phyloP scores from a whole-genome alignment of 1,139 yeast species.

The Candida pseudoviswanathii region DNA sequence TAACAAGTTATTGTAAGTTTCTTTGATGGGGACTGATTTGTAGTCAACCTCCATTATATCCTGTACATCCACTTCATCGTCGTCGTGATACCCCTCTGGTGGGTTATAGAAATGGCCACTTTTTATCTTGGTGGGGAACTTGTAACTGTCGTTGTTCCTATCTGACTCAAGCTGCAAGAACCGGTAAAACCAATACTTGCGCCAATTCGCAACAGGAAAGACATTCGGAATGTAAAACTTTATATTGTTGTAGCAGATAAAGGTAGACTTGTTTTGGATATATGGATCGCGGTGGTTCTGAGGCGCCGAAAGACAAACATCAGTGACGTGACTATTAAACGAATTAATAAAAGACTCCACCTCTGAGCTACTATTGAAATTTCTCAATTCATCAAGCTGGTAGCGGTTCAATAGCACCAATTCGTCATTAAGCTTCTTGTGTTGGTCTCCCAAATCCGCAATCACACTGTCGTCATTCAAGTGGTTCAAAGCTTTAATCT shows the following conservation, averaged over 20 bases:
- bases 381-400: conserved; percentile 7
- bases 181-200: conserved; percentile 19
- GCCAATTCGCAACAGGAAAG: conserved; percentile 16
- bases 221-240: conserved; percentile 14
- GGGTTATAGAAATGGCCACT: conserved; percentile 11
- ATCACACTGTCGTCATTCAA: conserved; percentile 4
- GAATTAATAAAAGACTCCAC: conserved; percentile 7
- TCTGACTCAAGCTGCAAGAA: conserved; percentile 9
- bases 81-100: not conserved
- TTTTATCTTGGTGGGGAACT: conserved; percentile 11
- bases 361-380: conserved; percentile 9
- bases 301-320: not conserved
- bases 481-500: conserved; percentile 14
- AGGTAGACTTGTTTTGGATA: conserved; percentile 10
- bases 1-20: conserved; percentile 8
- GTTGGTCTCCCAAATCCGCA: conserved; percentile 9
- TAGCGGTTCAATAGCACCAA: conserved; percentile 13
- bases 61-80: not conserved
- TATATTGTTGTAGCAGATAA: conserved; percentile 11
- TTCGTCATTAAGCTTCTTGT: conserved; percentile 11
- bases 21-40: not conserved
- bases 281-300: not conserved
- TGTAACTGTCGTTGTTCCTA: not conserved
- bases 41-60: conserved; percentile 2
- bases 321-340: conserved; percentile 3